Base-by-base conservation (phyloP, 495 filamentous ascomycete genomes). In the Daldinia bambusicola region DNA sequence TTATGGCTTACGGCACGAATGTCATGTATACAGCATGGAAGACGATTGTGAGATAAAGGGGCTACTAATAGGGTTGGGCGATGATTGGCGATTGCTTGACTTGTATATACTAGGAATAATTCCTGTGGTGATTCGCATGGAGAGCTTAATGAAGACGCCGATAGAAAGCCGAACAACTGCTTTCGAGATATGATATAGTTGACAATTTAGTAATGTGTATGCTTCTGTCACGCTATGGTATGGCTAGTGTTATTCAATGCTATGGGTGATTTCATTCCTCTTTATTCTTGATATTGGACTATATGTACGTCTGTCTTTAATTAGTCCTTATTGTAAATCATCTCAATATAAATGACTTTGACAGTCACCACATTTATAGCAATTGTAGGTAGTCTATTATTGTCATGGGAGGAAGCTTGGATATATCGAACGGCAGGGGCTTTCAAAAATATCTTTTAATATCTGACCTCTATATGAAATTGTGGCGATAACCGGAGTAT, bases 31-130 rank as follows among this genome's bases (percentile, higher is more conserved):
- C 63, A 71, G 20, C 56, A 64, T 31, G 56, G 40, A 36, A 32
- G 36, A 58, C 34, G 53, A 57, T 34, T 68, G 60, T 62, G 61
- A 73, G 63, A 69, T 56, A 67, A 40, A 59, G 62, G 72, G 26
- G 58, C 52, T 50, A 66, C 55, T 77, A 73, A 73, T 72, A 66
- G 53, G 32, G 75, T 62, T 66, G 61, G 69, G 75, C 31, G 53
- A 48, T 22, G 43, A 22, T 48, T 63, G 60, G 37, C 45, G 45
- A 37, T 61, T 36, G 36, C 61, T 48, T 61, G 63, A 67, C 70
- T 75, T 77, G 72, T 77, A 75, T 75, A 77, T 75, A 75, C 64
- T 63, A 72, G 52, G 45, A 62, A 51, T 61, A 10, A 43, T 41
- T 60, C 56, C 56, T 36, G 59, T 66, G 69, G 67, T 52, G 66